Evolutionary conservation across 2,329 filamentous ascomycete species (phyloP).

Genomic region (Apiospora phragmitis): DNA sequence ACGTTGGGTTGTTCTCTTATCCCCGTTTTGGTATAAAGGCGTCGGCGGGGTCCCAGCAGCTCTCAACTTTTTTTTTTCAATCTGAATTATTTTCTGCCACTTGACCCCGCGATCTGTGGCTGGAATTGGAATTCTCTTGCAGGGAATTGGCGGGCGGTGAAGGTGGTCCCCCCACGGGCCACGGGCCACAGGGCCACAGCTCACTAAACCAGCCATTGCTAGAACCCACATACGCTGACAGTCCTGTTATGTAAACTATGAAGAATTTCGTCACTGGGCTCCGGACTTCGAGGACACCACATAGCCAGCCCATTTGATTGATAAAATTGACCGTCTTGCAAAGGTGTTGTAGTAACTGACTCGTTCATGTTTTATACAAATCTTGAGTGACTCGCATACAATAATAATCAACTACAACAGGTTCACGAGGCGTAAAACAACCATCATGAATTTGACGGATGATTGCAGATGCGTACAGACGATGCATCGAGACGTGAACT

Average conservation of each 20-base stretch:
- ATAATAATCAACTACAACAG: no score
- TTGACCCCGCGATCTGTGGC: conserved; percentile 24
- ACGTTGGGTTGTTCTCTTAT: neutral
- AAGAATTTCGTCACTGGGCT: no score
- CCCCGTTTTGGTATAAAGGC: neutral
- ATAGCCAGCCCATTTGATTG: no score
- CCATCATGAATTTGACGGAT: neutral
- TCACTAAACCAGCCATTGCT: neutral
- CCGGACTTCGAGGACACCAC: no score
- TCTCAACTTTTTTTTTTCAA: conserved; percentile 9
- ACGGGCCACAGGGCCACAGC: no score
- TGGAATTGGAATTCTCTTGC: neutral
- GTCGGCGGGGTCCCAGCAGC: neutral
- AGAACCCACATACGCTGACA: no score
- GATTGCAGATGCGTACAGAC: neutral
- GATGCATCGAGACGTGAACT: neutral
- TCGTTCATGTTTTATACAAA: no score
- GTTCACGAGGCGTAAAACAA: no score
- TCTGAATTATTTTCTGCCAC: conserved; percentile 19
- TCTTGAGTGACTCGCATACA: no score
- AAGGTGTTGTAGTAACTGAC: no score
- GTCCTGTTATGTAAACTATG: no score
- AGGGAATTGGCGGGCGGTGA: conserved; percentile 3
- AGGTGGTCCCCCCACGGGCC: conserved; percentile 12
- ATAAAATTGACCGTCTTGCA: no score